Base-by-base conservation (phyloP, 371 early-diverging fungal genomes). In the Dinochytrium kinnereticum region DNA sequence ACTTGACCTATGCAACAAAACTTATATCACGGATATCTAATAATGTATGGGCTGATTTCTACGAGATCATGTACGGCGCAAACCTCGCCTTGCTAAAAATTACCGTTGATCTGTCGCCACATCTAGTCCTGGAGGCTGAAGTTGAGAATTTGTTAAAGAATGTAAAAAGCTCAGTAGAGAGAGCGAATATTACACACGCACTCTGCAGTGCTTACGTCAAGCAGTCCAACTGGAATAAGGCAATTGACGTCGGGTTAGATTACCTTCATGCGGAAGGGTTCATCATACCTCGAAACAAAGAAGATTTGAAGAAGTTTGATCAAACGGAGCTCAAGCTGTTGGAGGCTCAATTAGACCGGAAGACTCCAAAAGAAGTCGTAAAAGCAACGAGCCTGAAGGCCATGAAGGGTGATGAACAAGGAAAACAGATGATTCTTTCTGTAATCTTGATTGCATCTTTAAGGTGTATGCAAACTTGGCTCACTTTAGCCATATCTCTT, bases 81-180 rank as follows among this genome's bases (percentile, higher is more conserved):
- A 75, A 75, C 19, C 31, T 64, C 10, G 64, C 64, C 5, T 5
- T 74, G 26, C 74, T 73, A 15, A 72, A 77, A 61, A 65, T 77
- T 31, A 28, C 51, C 57, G 59, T 77, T 55, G 68, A 44, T 13
- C 7, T 44, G 19, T 44, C 44, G 44, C 44, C 44, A 19, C 44
- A 44, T 44, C 44, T 44, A 13, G 19, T 44, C 44, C 7, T 13
- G 44, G 44, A 44, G 44, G 7, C 44, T 44, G 44, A 44, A 13
- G 7, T 7, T 44, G 19, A 44, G 7, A 44, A 19, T 44, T 44
- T 44, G 44, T 13, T 44, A 44, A 7, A 19, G 13, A 7, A 44
- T 44, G 44, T 19, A 19, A 44, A 44, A 44, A 44, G 13, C 19
- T 19, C 44, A 13, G 44, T 7, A 44, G 44, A 44, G 19, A 7